Base-by-base conservation (phyloP, 345 rosid species). In the Noccaea caerulescens region DNA sequence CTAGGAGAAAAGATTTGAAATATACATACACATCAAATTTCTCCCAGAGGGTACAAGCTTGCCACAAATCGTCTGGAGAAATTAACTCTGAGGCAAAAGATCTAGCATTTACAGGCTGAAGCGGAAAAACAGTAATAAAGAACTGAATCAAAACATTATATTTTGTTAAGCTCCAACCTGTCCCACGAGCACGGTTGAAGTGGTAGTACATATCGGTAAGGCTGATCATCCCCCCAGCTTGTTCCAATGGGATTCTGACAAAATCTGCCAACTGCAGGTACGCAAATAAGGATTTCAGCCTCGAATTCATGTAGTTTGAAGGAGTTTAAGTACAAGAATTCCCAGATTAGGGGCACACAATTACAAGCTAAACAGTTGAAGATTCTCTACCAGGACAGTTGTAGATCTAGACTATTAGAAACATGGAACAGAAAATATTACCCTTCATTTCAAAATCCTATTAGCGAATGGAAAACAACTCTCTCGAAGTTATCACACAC, bases 121-220 rank as follows among this genome's bases (percentile, higher is more conserved):
- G 12, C 7, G 5, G 3, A 23, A 33, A 34, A 30, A 18, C 10
- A 36, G 23, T n/a, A 59, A 59, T 34, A 41, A 58, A 63, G 23
- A 39, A 37, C 20, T 4, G 5, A 47, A 63, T 5, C 33, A 75
- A 41, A 63, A 42, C n/a, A 7, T 32, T 10, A 8, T 62, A n/a
- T 36, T 37, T 27, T 12, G 8, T 5, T 47, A 68, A 25, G 13
- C 41, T 30, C 53, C 42, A 77, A 92, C 98, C 97, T 85, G 97
- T 94, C 70, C 99, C 98, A 30, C 97, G 86, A 62, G 98, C 99
- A 60, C 98, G 98, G 65, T 89, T 92, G 80, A 92, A 89, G 75
- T 89, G 93, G 80, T 96, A 94, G 75, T 89, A 91, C 52, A 87
- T 79, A 76, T 94, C 99, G 58, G 91, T 86, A 68, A 88, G 98